These are phyloP conservation scores for Waltergamsia citrina DNA, from an alignment of 2,329 filamentous ascomycete genomes.

Conservation along the genomic window DNA sequence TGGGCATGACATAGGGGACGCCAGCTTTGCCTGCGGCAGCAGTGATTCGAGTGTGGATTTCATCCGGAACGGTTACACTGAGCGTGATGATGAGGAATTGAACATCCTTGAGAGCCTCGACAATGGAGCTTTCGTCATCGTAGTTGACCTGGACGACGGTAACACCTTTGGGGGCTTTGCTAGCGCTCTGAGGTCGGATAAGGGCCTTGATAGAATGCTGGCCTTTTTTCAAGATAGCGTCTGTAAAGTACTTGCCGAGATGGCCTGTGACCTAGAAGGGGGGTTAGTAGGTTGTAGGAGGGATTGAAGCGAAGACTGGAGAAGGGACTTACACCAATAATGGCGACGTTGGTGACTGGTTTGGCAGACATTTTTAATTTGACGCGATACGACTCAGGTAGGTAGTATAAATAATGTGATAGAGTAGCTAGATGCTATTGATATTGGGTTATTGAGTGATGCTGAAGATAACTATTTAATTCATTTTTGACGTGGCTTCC, in stretches of 20 bases:
- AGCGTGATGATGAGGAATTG: constrained; percentile 45
- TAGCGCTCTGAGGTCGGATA: constrained; percentile 30
- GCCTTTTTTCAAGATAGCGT: constrained; percentile 31
- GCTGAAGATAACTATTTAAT: too few species aligned
- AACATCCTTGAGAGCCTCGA: constrained; percentile 39
- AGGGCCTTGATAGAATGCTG: constrained; percentile 43
- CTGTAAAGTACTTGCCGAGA: constrained; percentile 26
- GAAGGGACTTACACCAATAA: constrained; percentile 4
- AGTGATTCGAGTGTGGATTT: constrained; percentile 33
- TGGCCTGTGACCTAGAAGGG: constrained; percentile 27
- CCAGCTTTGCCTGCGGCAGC: constrained; percentile 39
- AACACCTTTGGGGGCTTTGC: constrained; percentile 32
- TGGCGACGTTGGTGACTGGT: constrained; percentile 2
- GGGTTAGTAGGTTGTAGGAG: neutral
- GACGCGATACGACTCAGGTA: too few species aligned
- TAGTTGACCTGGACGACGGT: constrained; percentile 31
- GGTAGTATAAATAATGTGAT: too few species aligned
- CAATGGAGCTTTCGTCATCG: constrained; percentile 27
- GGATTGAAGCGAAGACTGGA: neutral
- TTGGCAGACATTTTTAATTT: neutral
- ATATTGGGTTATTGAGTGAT: too few species aligned
- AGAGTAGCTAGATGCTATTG: too few species aligned
- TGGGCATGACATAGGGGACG: constrained; percentile 42
- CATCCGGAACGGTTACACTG: constrained; percentile 22
- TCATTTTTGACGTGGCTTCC: too few species aligned